Evolutionary conservation across 2,329 filamentous ascomycete species (phyloP), one percentile per base, ranked within the genome.

Genomic region (Fusarium gaditjirri): DNA sequence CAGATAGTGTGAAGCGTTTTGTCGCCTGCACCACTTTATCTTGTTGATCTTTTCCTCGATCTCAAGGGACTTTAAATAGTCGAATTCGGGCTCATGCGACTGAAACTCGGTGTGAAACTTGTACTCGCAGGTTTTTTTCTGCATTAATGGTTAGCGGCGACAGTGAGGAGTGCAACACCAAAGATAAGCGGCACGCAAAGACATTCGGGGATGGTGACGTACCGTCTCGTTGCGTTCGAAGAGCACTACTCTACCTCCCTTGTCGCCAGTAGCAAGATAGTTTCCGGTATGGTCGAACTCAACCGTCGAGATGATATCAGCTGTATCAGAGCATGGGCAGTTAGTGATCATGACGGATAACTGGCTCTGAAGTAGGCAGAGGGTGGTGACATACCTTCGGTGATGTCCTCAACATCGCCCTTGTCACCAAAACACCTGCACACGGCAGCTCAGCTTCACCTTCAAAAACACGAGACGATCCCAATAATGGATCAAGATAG

Each of bases 21-120:
- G 95, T 84, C 96, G 92, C 80, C 93, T 92, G 83, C 96, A 99
- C 96, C 96, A 99, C 84, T 98, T 99, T 86, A 99, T 99, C 88
- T 99, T 99, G 89, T 99, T 99, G 89, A 99, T 99, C 87, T 99
- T 99, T 85, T 99, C 96, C 88, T 99, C 96, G 80, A 99, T 99
- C 84, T 99, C 96, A 77, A 99, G 89, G 38, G 96, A 99, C 85
- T 99, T 99, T 75, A 99, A 90, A 83, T 99, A 99, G 84, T 99
- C 96, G 83, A 99, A 99, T 84, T 99, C 96, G 72, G 96, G 96
- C 82, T 99, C 96, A 86, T 99, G 96, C 78, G 96, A 99, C 86
- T 99, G 96, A 79, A 99, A 99, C 81, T 99, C 96, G 82, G 96
- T 99, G 84, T 99, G 96, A 83, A 99, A 99, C 84, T 98, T 99